Conservation (phyloP, 345 rosid genomes). For the Eucalyptus viminalis region DNA sequence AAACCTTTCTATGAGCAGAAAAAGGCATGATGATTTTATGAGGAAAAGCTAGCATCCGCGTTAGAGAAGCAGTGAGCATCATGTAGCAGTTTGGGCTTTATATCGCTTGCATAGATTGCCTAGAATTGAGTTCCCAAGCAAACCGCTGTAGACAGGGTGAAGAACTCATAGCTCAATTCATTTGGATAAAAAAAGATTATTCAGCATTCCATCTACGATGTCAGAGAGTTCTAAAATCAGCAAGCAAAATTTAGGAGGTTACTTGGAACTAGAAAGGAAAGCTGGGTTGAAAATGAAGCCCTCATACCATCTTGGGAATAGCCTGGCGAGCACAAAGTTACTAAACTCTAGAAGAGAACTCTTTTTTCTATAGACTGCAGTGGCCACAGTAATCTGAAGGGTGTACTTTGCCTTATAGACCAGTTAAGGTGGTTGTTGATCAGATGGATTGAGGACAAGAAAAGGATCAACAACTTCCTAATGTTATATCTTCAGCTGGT, state of each 20-base stretch:
- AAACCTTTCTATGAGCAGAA: not conserved
- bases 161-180: not conserved
- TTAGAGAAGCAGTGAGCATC: not conserved
- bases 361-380: not conserved
- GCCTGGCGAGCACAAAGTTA: not conserved
- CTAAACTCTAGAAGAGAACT: not conserved
- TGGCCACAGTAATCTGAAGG: not conserved
- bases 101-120: not conserved
- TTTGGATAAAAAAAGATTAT: not conserved
- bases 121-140: not conserved
- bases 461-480: not conserved
- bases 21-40: not conserved
- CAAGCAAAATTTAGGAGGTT: not conserved
- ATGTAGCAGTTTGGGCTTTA: not conserved
- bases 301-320: not conserved
- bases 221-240: not conserved
- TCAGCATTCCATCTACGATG: not conserved
- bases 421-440: not conserved
- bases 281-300: not conserved
- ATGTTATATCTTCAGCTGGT: not conserved
- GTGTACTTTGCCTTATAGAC: not conserved
- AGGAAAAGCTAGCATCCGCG: not conserved
- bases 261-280: not conserved
- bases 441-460: not conserved
- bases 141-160: not conserved